Evolutionary conservation across 306 rosid species (phyloP), one percentile per base, ranked within the genome.

Genomic region (Ormosia semicastrata): DNA sequence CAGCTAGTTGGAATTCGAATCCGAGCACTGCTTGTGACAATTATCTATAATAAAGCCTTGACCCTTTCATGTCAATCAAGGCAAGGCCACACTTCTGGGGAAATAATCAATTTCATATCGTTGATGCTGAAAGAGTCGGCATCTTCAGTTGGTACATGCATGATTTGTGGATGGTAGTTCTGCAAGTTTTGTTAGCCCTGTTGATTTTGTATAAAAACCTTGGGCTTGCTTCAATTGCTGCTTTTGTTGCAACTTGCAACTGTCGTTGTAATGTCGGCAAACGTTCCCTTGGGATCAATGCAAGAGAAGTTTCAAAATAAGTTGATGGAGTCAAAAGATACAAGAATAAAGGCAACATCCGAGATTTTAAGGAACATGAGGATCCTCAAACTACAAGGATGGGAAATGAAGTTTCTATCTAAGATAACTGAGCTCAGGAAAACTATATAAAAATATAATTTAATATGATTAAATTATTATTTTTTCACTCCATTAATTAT

Each of bases 351-450:
- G 57, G 66, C 86, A 18, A 91, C 89, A 0, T 86, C 91, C 56
- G 93, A 91, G 91, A 62, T 86, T 58, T 80, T 91, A 17, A 91
- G 89, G 80, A 89, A 84, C 87, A 87, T 91, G 91, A 82, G 84
- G 76, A 88, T 91, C 71, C 90, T 91, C 66, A 89, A 91, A 70
- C 83, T 91, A n/a, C 90, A 89, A 74, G 92, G 88, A 71, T 91
- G 95, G 95, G 93, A 89, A 67, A 89, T 86, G 90, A 91, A 86
- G 85, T 91, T 91, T 64, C 66, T 84, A 34, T 80, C 89, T 0
- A 89, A 77, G 69, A 75, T 89, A 71, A 73, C 57, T 4, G 84
- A 80, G 52, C 81, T 85, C 6, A 86, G 95, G 80, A 66, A 75
- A 15, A 44, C 56, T 0, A n/a, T n/a, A n/a, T n/a, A n/a, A n/a